phyloP scores from a whole-genome alignment of 225 moss, liverwort and hornwort genomes.

The Takakia lepidozioides region DNA sequence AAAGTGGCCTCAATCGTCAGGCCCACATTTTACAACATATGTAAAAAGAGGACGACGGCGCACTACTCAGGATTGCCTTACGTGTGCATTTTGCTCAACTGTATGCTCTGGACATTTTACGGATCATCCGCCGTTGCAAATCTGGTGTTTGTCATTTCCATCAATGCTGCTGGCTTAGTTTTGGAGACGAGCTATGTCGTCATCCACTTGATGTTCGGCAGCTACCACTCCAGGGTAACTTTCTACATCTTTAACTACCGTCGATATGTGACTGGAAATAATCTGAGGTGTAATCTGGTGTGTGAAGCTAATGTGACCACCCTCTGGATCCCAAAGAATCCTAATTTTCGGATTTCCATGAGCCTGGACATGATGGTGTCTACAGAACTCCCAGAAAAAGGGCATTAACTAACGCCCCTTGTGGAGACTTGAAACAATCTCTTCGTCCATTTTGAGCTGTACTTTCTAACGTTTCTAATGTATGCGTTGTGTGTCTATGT shows the following conservation, averaged over 20 bases:
- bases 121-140: constrained; percentile 63
- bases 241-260: neutral
- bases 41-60: constrained; percentile 56
- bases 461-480: neutral
- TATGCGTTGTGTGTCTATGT: neutral
- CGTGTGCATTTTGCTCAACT: constrained; percentile 69
- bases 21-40: constrained; percentile 71
- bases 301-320: too few species aligned
- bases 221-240: constrained; percentile 44
- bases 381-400: too few species aligned
- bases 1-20: constrained; percentile 19
- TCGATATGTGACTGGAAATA: neutral
- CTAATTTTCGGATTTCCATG: too few species aligned
- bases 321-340: too few species aligned
- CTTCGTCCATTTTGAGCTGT: too few species aligned
- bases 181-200: constrained; percentile 59
- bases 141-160: constrained; percentile 72
- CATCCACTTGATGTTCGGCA: constrained; percentile 53
- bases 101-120: constrained; percentile 78
- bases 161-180: constrained; percentile 70
- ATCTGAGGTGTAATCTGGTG: neutral
- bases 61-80: constrained; percentile 67
- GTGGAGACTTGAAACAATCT: too few species aligned
- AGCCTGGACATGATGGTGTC: too few species aligned
- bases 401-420: too few species aligned